A percentile compares a stretch with the other conserved stretches of the same genome.
Conservation (phyloP, 2,329 filamentous ascomycete genomes). For the Penicillium sp. region DNA sequence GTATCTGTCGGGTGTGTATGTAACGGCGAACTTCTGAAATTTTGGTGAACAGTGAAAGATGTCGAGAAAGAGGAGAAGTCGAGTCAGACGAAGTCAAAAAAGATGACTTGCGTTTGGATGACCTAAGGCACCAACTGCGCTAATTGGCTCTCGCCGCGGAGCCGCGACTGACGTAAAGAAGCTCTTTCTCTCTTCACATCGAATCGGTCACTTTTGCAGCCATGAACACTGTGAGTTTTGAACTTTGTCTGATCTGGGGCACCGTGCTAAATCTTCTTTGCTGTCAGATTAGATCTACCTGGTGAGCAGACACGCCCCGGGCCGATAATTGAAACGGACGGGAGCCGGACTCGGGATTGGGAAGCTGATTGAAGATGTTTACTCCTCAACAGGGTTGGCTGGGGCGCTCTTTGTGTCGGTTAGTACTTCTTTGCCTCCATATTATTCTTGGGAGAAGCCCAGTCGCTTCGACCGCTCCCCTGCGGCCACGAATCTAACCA, state of each 20-base stretch:
- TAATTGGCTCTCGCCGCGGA: not conserved
- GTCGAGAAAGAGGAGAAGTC: not conserved
- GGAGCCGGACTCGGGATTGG: not conserved
- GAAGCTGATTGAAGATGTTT: conserved; percentile 17
- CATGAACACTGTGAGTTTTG: conserved; percentile 55
- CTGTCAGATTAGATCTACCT: conserved; percentile 57
- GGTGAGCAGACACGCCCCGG: conserved; percentile 43
- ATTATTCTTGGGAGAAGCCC: not conserved
- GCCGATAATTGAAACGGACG: not conserved
- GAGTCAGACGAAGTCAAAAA: not conserved
- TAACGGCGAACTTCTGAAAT: not conserved
- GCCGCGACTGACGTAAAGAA: conserved; percentile 21
- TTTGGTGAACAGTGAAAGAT: not conserved
- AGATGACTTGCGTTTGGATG: conserved; percentile 7
- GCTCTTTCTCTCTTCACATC: conserved; percentile 9
- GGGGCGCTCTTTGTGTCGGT: conserved; percentile 85
- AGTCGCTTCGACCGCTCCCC: not conserved
- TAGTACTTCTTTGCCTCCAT: conserved; percentile 36
- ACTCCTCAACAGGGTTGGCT: conserved; percentile 67
- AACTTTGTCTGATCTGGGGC: not conserved
- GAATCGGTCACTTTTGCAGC: conserved; percentile 9
- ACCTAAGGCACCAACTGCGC: conserved; percentile 27
- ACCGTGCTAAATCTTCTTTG: conserved; percentile 7
- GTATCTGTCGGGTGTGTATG: not conserved
- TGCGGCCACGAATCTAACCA: not conserved